phyloP scores from a whole-genome alignment of 75 land plant species.

The Pinus albicaulis region DNA sequence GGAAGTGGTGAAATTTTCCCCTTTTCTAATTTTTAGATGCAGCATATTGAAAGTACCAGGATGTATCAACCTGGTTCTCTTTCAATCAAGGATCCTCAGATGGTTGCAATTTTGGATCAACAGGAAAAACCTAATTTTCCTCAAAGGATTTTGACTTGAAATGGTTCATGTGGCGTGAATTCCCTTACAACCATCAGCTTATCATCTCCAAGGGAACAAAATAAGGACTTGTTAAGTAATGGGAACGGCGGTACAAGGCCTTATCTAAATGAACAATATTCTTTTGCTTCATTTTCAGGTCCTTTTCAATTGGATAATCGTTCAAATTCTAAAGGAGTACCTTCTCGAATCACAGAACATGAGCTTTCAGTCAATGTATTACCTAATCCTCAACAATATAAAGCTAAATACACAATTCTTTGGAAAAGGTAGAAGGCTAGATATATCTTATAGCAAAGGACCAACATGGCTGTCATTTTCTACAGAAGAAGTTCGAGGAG shows the following conservation, averaged over 20 bases:
- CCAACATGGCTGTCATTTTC: conserved; percentile 75
- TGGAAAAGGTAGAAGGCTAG: conserved; percentile 48
- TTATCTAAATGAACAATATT: background rate
- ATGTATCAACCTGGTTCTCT: background rate
- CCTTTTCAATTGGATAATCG: conserved; percentile 7
- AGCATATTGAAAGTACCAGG: background rate
- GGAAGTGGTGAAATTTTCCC: conserved; percentile 4
- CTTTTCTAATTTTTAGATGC: conserved; percentile 14
- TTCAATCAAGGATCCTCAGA: background rate
- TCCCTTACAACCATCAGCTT: background rate
- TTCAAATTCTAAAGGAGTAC: conserved; percentile 10
- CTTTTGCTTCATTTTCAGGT: background rate
- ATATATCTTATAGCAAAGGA: conserved; percentile 68
- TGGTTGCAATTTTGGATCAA: conserved; percentile 14
- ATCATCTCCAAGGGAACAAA: background rate
- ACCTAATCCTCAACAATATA: background rate
- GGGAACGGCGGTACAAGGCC: background rate
- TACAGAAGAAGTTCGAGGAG: conserved; percentile 60
- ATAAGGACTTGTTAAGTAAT: background rate
- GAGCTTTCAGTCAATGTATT: background rate
- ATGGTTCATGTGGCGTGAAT: background rate
- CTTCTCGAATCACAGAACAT: conserved; percentile 1
- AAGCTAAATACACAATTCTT: conserved; percentile 37
- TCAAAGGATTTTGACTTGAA: conserved; percentile 25
- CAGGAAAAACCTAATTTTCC: conserved; percentile 12